A percentile compares a stretch with the other conserved stretches of the same genome.
Evolutionary conservation across 192 early-diverging fungal species (phyloP).

Genomic region (Coemansia sp.): DNA sequence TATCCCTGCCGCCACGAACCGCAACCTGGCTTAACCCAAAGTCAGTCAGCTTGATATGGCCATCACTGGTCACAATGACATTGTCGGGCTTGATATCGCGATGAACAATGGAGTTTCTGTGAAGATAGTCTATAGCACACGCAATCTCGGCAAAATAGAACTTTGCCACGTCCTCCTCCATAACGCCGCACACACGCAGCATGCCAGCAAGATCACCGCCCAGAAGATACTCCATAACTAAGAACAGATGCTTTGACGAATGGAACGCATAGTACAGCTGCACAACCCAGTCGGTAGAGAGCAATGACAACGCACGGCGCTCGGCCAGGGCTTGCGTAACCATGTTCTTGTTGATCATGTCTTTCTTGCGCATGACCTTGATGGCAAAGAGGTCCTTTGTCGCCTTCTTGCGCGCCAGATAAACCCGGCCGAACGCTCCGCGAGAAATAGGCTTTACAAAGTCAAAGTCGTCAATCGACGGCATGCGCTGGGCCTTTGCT

Average conservation of each 20-base stretch:
- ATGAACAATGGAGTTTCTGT: conserved; percentile 87
- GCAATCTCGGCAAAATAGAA: conserved; percentile 93
- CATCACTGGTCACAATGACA: conserved; percentile 82
- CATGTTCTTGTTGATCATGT: conserved; percentile 97
- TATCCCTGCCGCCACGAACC: conserved; percentile 46
- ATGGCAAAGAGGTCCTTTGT: conserved; percentile 90
- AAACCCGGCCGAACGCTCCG: conserved; percentile 93
- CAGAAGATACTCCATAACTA: conserved; percentile 91
- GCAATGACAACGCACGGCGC: conserved; percentile 77
- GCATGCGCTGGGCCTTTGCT: conserved; percentile 62
- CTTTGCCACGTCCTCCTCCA: conserved; percentile 76
- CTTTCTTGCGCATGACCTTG: conserved; percentile 88
- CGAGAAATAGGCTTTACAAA: conserved; percentile 92
- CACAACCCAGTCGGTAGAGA: conserved; percentile 83
- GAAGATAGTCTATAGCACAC: conserved; percentile 88
- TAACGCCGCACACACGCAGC: conserved; percentile 70
- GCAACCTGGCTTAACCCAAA: conserved; percentile 90
- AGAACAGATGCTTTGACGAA: conserved; percentile 81
- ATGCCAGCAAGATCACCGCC: conserved; percentile 84
- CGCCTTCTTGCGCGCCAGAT: conserved; percentile 79
- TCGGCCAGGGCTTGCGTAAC: conserved; percentile 89
- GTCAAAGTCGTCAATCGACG: conserved; percentile 90
- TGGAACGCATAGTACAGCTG: conserved; percentile 93
- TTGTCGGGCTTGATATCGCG: conserved; percentile 82
- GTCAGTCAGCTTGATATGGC: conserved; percentile 92